phyloP scores from a whole-genome alignment of 176 grass and related monocot genomes.

The Juncus inflexus region DNA sequence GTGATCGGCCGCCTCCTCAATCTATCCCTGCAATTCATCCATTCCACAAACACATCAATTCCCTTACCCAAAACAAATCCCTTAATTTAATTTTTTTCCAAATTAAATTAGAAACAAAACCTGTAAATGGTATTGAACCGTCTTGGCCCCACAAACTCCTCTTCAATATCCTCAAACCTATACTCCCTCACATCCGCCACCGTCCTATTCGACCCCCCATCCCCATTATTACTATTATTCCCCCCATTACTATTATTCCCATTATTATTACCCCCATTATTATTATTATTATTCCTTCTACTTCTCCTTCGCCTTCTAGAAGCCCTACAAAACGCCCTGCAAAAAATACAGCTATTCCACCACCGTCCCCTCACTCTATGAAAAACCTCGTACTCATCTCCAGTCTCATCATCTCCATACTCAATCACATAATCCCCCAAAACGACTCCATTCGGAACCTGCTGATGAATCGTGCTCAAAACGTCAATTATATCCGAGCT shows the following conservation, averaged over 20 bases:
- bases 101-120: conserved; percentile 3
- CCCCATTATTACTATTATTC: conserved; percentile 46
- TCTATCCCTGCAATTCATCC: conserved; percentile 17
- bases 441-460: conserved; percentile 84
- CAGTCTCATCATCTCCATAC: conserved; percentile 84
- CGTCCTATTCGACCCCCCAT: conserved; percentile 47
- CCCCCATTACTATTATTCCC: conserved; percentile 13
- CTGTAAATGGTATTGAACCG: conserved; percentile 31
- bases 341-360: conserved; percentile 87
- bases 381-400: conserved; percentile 74
- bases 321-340: conserved; percentile 65
- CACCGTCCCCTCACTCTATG: conserved; percentile 55
- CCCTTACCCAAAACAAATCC: too few relatives aligned
- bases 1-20: conserved; percentile 26
- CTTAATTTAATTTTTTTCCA: background rate
- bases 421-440: conserved; percentile 98
- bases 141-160: conserved; percentile 65
- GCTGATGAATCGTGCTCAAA: conserved; percentile 83
- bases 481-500: conserved; percentile 98
- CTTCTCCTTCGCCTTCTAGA: conserved; percentile 55
- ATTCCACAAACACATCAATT: too few relatives aligned
- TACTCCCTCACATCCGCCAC: conserved; percentile 73
- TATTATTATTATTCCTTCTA: conserved; percentile 40
- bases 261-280: background rate
- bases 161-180: conserved; percentile 82